A percentile compares a stretch with the other conserved stretches of the same genome.
phyloP scores from a whole-genome alignment of 2,329 filamentous ascomycete species.

The Sarocladiaceae sp. region DNA sequence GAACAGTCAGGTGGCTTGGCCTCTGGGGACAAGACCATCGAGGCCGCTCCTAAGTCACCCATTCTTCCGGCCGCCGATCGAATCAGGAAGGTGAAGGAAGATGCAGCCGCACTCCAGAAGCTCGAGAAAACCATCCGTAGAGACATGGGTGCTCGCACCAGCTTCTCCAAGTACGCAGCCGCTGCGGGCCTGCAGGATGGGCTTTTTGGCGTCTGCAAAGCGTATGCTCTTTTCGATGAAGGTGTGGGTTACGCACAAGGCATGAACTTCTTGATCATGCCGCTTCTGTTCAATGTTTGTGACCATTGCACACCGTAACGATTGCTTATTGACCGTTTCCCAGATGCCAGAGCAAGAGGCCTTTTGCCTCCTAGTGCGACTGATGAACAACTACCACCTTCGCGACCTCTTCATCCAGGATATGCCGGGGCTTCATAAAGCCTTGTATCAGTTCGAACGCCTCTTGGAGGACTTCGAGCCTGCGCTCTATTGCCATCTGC shows the following conservation, averaged over 20 bases:
- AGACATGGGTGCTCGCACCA: slow-evolving; percentile 86
- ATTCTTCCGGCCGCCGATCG: slow-evolving; percentile 58
- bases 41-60: slow-evolving; percentile 57
- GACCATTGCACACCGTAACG: not conserved
- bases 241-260: slow-evolving; percentile 94
- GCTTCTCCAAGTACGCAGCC: slow-evolving; percentile 92
- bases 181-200: slow-evolving; percentile 88
- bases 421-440: slow-evolving; percentile 92
- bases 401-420: slow-evolving; percentile 91
- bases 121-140: slow-evolving; percentile 88
- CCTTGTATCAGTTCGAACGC: slow-evolving; percentile 91
- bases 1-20: slow-evolving; percentile 59
- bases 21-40: slow-evolving; percentile 54
- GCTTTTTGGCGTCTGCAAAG: slow-evolving; percentile 92
- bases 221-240: slow-evolving; percentile 93
- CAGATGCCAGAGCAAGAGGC: slow-evolving; percentile 96
- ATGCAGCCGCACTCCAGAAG: slow-evolving; percentile 65
- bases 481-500: slow-evolving; percentile 88
- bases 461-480: slow-evolving; percentile 91
- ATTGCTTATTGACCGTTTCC: slow-evolving; percentile 12
- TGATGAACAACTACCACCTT: slow-evolving; percentile 96
- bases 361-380: slow-evolving; percentile 82
- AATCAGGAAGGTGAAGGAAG: slow-evolving; percentile 74
- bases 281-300: slow-evolving; percentile 82
- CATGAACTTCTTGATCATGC: slow-evolving; percentile 98